phyloP scores from a whole-genome alignment of 768 basidiomycete genomes.

The Artomyces pyxidatus region DNA sequence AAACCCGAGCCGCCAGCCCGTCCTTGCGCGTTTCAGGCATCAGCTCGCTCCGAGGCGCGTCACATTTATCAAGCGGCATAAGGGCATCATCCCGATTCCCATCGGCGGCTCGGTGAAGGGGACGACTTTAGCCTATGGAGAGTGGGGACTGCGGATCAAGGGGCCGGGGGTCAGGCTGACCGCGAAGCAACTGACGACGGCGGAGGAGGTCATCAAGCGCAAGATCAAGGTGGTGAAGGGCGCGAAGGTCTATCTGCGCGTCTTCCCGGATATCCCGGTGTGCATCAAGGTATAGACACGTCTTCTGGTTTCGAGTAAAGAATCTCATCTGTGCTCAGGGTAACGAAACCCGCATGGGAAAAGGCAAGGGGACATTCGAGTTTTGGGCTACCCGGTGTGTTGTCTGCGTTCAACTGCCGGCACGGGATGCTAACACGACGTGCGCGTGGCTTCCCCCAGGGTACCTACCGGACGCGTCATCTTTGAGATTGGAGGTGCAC shows the following conservation, averaged over 20 bases:
- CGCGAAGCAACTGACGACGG: conserved; percentile 84
- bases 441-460: conserved; percentile 35
- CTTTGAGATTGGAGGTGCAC: conserved; percentile 87
- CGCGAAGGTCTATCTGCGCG: conserved; percentile 74
- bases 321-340: conserved; percentile 44
- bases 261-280: conserved; percentile 96
- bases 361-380: conserved; percentile 97
- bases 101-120: conserved; percentile 89
- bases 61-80: conserved; percentile 83
- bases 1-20: not conserved
- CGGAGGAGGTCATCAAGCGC: conserved; percentile 81
- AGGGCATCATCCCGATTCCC: conserved; percentile 80
- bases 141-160: conserved; percentile 87
- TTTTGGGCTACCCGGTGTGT: conserved; percentile 90
- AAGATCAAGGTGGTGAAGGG: conserved; percentile 90
- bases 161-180: conserved; percentile 73
- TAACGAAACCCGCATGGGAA: conserved; percentile 99
- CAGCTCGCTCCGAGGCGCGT: conserved; percentile 80
- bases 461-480: conserved; percentile 85
- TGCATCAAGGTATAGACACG: conserved; percentile 99
- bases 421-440: not conserved
- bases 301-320: no score
- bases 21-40: conserved; percentile 22
- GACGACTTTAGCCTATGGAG: conserved; percentile 85
- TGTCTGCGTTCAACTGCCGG: not conserved